A percentile compares a stretch with the other conserved stretches of the same genome.
These are phyloP conservation scores for Hypericum perforatum DNA, from an alignment of 345 rosid genomes.

Conservation along the genomic window DNA sequence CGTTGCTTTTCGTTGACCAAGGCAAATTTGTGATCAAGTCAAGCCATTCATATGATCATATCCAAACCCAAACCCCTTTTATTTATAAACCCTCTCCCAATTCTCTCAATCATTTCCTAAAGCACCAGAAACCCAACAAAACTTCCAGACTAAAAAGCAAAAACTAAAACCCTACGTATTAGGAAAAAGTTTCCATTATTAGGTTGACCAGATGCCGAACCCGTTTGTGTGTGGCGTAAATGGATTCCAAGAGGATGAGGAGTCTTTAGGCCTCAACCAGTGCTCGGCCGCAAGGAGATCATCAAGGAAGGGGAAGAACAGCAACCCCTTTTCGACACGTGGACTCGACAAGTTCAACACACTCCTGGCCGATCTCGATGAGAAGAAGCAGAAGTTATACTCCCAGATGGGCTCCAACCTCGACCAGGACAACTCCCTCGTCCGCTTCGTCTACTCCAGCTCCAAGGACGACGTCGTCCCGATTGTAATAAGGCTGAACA, in stretches of 20 bases:
- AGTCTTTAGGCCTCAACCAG: constrained; percentile 6
- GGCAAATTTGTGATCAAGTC: no score
- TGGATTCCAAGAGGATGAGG: constrained; percentile 19
- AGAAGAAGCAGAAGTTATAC: constrained; percentile 47
- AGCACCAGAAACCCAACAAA: no score
- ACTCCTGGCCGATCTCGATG: constrained; percentile 48
- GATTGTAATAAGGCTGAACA: constrained; percentile 40
- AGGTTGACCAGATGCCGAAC: constrained; percentile 20
- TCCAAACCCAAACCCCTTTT: no score
- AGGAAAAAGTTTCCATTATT: no score
- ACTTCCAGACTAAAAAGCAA: no score
- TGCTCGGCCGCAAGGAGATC: constrained; percentile 29
- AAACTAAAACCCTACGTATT: no score
- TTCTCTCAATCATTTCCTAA: no score
- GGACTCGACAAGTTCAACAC: constrained; percentile 72
- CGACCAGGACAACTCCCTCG: constrained; percentile 30
- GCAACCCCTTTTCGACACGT: constrained; percentile 59
- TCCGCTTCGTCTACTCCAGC: constrained; percentile 41
- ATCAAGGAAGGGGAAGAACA: constrained; percentile 19
- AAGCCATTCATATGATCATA: no score
- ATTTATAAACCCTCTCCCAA: no score
- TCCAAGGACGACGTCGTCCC: constrained; percentile 37
- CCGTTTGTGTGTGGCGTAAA: constrained; percentile 29
- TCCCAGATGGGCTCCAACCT: constrained; percentile 28
- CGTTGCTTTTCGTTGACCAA: no score